Evolutionary conservation across 2,329 filamentous ascomycete species (phyloP), one percentile per base, ranked within the genome.

Genomic region (Colletotrichum lindemuthianum): DNA sequence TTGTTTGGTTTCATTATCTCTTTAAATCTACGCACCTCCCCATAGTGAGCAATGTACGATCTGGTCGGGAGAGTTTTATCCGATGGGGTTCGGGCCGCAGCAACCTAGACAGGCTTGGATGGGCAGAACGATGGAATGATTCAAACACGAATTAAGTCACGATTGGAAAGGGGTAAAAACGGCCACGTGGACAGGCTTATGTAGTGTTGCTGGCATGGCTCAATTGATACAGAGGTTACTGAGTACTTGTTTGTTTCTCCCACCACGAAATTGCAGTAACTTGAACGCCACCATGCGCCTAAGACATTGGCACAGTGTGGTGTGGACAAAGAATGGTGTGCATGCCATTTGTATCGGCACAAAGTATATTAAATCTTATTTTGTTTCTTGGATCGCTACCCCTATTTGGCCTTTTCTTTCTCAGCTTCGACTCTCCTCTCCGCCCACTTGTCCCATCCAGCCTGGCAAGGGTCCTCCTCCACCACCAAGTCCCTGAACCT

Each of bases 361-460:
- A 24, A 24, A 24, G 24, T 24, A 24, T 24, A 4, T 24, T 24
- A 4, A 4, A 24, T 24, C 9, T 10, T 16, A 36, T 44, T 39
- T 12, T n/a, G 6, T 57, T 8, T 24, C 34, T 51, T 48, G 12
- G 49, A 34, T 33, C 47, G 43, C 43, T 16, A 44, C 16, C 53
- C 24, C 24, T 16, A 65, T 41, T 32, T 68, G 9, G 37, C 66
- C 63, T 75, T 78, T 67, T 75, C 79, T 36, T 71, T 71, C 60
- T 73, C 72, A 13, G 70, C 73, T 33, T 76, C 77, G 43, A 71
- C 72, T 69, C 80, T 81, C 69, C 72, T 78, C 52, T 82, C 81
- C 76, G 95, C 90, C 93, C 94, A 98, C 74, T 92, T 90, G 78
- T 94, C 92, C 95, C 95, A 99, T 2, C 96, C 96, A 45, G 93